Conservation (phyloP, 2,329 filamentous ascomycete genomes). For the Fonsecaea erecta region DNA sequence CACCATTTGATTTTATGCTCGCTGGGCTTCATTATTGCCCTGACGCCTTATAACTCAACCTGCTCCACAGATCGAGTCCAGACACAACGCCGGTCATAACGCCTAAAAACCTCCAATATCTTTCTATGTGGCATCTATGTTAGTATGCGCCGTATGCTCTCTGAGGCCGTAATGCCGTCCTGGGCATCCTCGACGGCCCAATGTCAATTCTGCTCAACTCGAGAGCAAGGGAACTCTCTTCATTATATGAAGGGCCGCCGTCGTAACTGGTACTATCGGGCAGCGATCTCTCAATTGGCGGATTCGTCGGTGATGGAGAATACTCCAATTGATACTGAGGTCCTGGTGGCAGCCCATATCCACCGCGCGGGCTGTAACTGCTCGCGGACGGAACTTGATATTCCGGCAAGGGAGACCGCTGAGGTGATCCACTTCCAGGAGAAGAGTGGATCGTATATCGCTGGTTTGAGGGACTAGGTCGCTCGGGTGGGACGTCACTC, state of each 20-base stretch:
- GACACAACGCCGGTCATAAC: not conserved
- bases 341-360: not conserved
- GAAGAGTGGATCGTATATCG: constrained; percentile 27
- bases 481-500: constrained; percentile 10
- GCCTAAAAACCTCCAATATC: too few relatives aligned
- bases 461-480: constrained; percentile 25
- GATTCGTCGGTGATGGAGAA: constrained; percentile 34
- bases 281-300: constrained; percentile 8
- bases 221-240: constrained; percentile 57
- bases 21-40: not conserved
- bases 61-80: not conserved
- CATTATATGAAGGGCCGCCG: constrained; percentile 33
- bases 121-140: not conserved
- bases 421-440: constrained; percentile 15
- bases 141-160: constrained; percentile 32
- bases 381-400: constrained; percentile 33
- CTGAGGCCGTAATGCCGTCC: constrained; percentile 25
- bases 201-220: constrained; percentile 61
- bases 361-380: constrained; percentile 24
- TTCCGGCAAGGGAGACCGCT: constrained; percentile 33
- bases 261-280: constrained; percentile 3
- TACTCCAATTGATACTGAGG: constrained; percentile 28
- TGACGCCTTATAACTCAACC: not conserved
- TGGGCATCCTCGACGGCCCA: constrained; percentile 40
- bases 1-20: not conserved